These are phyloP conservation scores for Microdochium paspali DNA, from an alignment of 2,329 filamentous ascomycete species.

Conservation along the genomic window DNA sequence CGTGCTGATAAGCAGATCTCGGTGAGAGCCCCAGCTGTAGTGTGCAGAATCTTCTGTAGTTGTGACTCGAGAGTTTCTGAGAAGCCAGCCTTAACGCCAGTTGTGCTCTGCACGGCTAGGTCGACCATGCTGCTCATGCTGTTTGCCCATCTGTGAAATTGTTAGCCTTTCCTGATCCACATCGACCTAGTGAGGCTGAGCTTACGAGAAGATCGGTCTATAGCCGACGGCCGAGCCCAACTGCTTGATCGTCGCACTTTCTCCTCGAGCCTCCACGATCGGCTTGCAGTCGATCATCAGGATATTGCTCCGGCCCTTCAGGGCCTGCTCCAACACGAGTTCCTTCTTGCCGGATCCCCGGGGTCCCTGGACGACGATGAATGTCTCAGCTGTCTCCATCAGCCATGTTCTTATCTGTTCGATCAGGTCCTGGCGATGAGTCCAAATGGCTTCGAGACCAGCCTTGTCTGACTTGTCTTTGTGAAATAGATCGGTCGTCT, in stretches of 20 bases:
- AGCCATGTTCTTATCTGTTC: conserved; percentile 78
- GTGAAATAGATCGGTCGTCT: conserved; percentile 55
- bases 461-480: conserved; percentile 51
- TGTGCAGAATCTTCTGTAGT: conserved; percentile 80
- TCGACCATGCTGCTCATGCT: conserved; percentile 88
- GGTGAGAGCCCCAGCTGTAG: conserved; percentile 70
- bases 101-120: conserved; percentile 85
- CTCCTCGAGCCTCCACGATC: conserved; percentile 82
- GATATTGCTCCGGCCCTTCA: conserved; percentile 67
- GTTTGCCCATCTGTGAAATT: conserved; percentile 60
- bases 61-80: conserved; percentile 88
- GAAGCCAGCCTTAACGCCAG: conserved; percentile 88
- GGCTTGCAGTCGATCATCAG: conserved; percentile 88
- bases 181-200: neutral
- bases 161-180: neutral
- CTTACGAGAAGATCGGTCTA: conserved; percentile 70
- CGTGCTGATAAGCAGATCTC: conserved; percentile 63
- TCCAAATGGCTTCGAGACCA: conserved; percentile 75
- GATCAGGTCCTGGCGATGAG: conserved; percentile 74
- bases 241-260: conserved; percentile 73
- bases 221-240: conserved; percentile 82
- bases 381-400: conserved; percentile 80
- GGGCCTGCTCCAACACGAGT: conserved; percentile 73
- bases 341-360: conserved; percentile 87
- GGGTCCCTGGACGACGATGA: conserved; percentile 88